Base-by-base conservation (phyloP, 2,329 filamentous ascomycete species). In the Penicillium sp. region DNA sequence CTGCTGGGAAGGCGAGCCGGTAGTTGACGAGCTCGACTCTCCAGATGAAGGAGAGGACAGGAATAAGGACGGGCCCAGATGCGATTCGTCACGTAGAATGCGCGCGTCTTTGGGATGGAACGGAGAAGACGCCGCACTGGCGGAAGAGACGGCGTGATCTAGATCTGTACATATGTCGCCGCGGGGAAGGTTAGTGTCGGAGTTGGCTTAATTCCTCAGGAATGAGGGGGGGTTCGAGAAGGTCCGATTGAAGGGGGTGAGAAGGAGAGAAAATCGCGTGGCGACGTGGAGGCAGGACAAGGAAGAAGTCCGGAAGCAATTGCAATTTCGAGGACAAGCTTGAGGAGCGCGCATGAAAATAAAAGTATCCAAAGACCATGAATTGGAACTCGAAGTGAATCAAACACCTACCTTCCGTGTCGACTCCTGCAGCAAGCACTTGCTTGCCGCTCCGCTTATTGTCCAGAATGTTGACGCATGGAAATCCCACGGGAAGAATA, bases 361-460 rank as follows among this genome's bases (percentile, higher is more conserved):
- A 35, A 11, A 16, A 49, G 11, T 35, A 60, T 43, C 48, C 46
- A 55, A 46, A 60, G 60, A 52, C 38, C 35, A 61, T 30, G 43
- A 49, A 42, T 57, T 55, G 42, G 56, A 48, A 62, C 57, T 57
- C 58, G 57, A 58, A 64, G 40, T 45, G 35, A 61, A 58, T 64
- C 59, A 76, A 45, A 30, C 77, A 63, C 53, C 42, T 68, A 79
- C 78, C 74, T 78, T 79, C 78, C 78, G 77, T 78, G 71, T 79
- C 75, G 76, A 77, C 76, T 75, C 72, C 73, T 75, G 77, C 76
- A 78, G 77, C 78, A 79, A 80, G 77, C 78, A 76, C 74, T 75
- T 74, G 78, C 78, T 79, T 79, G 78, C 78, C 74, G 78, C 78
- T 76, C 71, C 72, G 70, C 67, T 76, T 79, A 78, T 74, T 65